phyloP scores from a whole-genome alignment of 2,329 filamentous ascomycete genomes.

The Diaporthe capsici region DNA sequence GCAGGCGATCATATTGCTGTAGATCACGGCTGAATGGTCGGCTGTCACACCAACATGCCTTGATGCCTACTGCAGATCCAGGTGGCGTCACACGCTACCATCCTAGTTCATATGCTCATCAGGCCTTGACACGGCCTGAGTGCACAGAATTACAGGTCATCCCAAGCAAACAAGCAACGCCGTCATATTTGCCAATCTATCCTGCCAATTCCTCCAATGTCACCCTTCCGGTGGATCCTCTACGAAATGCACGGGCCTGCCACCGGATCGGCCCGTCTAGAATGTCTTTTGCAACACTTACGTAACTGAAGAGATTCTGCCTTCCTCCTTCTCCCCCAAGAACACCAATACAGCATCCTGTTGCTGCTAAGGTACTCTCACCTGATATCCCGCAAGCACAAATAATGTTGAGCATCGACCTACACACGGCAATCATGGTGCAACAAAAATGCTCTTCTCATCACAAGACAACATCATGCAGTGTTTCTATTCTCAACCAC shows the following conservation, averaged over 20 bases:
- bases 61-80: slow-evolving; percentile 20
- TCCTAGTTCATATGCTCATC: neutral
- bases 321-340: neutral
- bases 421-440: neutral
- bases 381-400: neutral
- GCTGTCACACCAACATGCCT: neutral
- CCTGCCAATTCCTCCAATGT: neutral
- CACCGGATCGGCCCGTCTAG: slow-evolving; percentile 26
- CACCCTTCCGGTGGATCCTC: neutral
- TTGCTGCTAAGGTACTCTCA: neutral
- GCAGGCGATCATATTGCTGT: neutral
- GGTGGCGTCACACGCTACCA: slow-evolving; percentile 5
- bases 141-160: neutral
- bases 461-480: neutral
- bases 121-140: neutral
- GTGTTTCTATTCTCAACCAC: neutral
- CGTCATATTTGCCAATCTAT: neutral
- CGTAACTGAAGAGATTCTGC: neutral
- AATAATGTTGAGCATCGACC: neutral
- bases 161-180: neutral
- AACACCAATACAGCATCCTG: neutral
- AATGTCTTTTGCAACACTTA: neutral
- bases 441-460: neutral
- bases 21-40: neutral
- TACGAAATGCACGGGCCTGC: slow-evolving; percentile 1